Base-by-base conservation (phyloP, 257 asterid genomes). In the Jasminum sambac region DNA sequence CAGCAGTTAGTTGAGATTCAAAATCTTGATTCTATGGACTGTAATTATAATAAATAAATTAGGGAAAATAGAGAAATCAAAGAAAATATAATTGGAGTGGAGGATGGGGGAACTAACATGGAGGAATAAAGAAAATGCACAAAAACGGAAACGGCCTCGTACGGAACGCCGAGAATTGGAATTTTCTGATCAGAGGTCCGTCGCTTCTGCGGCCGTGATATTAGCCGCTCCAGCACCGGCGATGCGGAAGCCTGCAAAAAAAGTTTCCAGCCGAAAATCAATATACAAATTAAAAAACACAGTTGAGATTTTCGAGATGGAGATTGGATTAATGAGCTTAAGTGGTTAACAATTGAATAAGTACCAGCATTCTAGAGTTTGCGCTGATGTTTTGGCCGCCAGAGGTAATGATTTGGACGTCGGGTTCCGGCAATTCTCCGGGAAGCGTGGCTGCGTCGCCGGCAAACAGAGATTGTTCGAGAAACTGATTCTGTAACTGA, bases 121-220 rank as follows among this genome's bases (percentile, higher is more conserved):
- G 84, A 74, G 60, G 90, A 87, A 84, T 84, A 86, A 34, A 93
- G 85, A 78, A 83, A 87, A 72, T 80, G 89, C 72, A 93, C 62
- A 85, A 90, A 93, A 69, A 68, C 83, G 16, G 78, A 71, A 44
- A 93, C 97, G 78, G 98, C 97, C 64, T 89, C 95, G 85, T 81
- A 79, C 0, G 98, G 98, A 21, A 93, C 98, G 73, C 98, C 98
- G 61, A 82, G 82, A 8, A 93, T 86, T 17, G 88, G 73, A 72
- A 93, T 73, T 16, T 87, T 82, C 78, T 71, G 83, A 24, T 78
- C 88, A 71, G 85, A 39, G 68, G 73, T 79, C 80, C 80, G 85
- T 68, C 69, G 80, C 83, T 88, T 87, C 23, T 74, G 76, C 71
- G 89, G 88, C 86, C 82, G 73, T 79, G 85, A 89, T 13, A 90